These are phyloP conservation scores for Fomitopsis pulvina DNA, from an alignment of 768 basidiomycete species.

Conservation along the genomic window DNA sequence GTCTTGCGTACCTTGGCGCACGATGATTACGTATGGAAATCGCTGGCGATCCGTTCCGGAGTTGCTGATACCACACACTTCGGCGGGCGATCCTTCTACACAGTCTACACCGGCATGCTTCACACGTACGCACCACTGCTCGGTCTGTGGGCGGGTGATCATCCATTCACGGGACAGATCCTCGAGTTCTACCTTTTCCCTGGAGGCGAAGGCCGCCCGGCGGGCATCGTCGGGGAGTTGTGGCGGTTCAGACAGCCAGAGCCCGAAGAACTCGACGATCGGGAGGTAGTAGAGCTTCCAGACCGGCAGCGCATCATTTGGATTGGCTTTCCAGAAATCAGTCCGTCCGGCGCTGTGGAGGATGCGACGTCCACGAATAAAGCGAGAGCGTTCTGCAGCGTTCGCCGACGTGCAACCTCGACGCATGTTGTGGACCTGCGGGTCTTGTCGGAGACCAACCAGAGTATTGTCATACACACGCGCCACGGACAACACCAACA, in stretches of 20 bases:
- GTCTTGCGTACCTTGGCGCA: background rate
- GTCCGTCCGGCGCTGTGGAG: too few relatives aligned
- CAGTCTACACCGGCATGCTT: slow-evolving; percentile 9
- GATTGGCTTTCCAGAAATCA: slow-evolving; percentile 7
- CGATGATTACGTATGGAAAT: slow-evolving; percentile 12
- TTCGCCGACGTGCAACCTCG: background rate
- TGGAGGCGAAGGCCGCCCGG: background rate
- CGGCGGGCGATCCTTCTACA: slow-evolving; percentile 12
- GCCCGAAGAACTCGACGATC: slow-evolving; percentile 10
- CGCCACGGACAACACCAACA: slow-evolving; percentile 10
- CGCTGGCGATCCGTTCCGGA: slow-evolving; percentile 6
- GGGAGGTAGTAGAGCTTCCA: slow-evolving; percentile 8
- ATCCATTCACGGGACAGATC: slow-evolving; percentile 13
- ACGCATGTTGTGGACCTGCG: slow-evolving; percentile 3
- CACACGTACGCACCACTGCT: slow-evolving; percentile 13
- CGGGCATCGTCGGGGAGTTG: slow-evolving; percentile 10
- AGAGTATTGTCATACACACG: slow-evolving; percentile 9
- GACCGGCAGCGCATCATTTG: background rate
- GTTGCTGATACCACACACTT: slow-evolving; percentile 7
- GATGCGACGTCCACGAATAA: too few relatives aligned
- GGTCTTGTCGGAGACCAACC: slow-evolving; percentile 5
- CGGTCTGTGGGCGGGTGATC: slow-evolving; percentile 15
- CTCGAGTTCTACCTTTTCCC: slow-evolving; percentile 8
- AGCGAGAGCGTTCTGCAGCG: background rate
- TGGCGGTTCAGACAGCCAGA: slow-evolving; percentile 10